Conservation (phyloP, 2,329 filamentous ascomycete genomes). For the Hymenoscyphus repandus region DNA sequence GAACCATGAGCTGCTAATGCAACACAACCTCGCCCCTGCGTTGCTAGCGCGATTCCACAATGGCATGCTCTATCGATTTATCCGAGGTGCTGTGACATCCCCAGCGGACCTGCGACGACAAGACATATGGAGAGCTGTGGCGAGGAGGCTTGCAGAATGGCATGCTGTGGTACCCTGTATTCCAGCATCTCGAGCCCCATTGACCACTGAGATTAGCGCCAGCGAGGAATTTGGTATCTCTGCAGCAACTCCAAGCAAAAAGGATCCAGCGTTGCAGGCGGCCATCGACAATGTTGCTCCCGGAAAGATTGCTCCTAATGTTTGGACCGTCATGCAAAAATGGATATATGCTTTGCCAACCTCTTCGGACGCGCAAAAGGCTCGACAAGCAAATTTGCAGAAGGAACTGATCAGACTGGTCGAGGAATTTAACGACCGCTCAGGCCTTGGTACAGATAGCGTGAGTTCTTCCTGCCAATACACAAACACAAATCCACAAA, state of each 20-base stretch:
- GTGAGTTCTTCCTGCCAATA: constrained; percentile 43
- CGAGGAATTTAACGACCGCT: constrained; percentile 66
- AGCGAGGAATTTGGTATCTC: constrained; percentile 28
- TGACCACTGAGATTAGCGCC: constrained; percentile 34
- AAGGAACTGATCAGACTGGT: constrained; percentile 68
- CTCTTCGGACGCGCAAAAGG: constrained; percentile 61
- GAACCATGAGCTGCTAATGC: constrained; percentile 82
- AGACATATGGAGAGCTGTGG: constrained; percentile 76
- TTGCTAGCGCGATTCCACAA: constrained; percentile 92
- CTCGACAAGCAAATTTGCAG: constrained; percentile 65
- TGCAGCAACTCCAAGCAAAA: constrained; percentile 28
- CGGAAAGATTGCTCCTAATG: constrained; percentile 71
- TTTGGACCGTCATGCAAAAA: constrained; percentile 94
- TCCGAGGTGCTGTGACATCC: constrained; percentile 73
- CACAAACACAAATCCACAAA: background rate
- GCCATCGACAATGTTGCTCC: constrained; percentile 50
- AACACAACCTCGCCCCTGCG: constrained; percentile 74
- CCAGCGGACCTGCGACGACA: constrained; percentile 74
- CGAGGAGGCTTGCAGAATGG: constrained; percentile 83
- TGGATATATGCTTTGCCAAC: constrained; percentile 86
- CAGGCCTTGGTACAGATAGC: constrained; percentile 69
- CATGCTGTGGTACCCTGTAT: constrained; percentile 68
- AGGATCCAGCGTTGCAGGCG: constrained; percentile 35
- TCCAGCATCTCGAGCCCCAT: constrained; percentile 28
- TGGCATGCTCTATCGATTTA: constrained; percentile 90